Conservation (phyloP, 306 rosid genomes). For the Trifolium fragiferum region DNA sequence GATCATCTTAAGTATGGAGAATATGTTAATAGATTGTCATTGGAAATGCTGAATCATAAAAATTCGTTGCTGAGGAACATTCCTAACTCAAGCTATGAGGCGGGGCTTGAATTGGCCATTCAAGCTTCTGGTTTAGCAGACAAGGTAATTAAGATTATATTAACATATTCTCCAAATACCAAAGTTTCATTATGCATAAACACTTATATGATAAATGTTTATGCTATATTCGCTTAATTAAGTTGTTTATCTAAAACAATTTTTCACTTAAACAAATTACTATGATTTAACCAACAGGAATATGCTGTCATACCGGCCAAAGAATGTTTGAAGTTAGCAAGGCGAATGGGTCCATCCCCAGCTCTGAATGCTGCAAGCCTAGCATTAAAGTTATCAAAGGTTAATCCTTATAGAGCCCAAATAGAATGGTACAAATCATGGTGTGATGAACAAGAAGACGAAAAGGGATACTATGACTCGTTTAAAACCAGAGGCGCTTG, state of each 20-base stretch:
- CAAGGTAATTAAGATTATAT: constrained; percentile 49
- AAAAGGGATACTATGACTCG: constrained; percentile 75
- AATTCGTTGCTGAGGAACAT: constrained; percentile 43
- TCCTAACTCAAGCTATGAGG: constrained; percentile 75
- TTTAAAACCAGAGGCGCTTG: constrained; percentile 66
- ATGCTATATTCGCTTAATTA: not conserved
- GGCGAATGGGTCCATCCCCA: constrained; percentile 68
- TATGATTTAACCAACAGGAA: constrained; percentile 55
- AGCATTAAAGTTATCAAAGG: constrained; percentile 63
- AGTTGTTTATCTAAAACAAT: not conserved
- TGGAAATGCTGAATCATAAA: constrained; percentile 49
- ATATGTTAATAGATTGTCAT: constrained; percentile 53
- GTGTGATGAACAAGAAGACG: constrained; percentile 63
- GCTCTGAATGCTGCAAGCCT: constrained; percentile 60
- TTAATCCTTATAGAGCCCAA: constrained; percentile 71
- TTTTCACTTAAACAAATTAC: constrained; percentile 31
- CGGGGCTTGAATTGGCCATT: constrained; percentile 75
- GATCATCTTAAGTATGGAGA: constrained; percentile 87
- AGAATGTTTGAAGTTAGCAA: constrained; percentile 73
- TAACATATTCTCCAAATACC: not conserved
- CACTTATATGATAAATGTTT: too few relatives aligned
- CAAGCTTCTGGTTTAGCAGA: constrained; percentile 65
- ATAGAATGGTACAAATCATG: constrained; percentile 77
- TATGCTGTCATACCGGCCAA: constrained; percentile 46
- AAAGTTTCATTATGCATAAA: not conserved